Conservation (phyloP, 2,329 filamentous ascomycete genomes). For the Calcarisporium arbuscula region DNA sequence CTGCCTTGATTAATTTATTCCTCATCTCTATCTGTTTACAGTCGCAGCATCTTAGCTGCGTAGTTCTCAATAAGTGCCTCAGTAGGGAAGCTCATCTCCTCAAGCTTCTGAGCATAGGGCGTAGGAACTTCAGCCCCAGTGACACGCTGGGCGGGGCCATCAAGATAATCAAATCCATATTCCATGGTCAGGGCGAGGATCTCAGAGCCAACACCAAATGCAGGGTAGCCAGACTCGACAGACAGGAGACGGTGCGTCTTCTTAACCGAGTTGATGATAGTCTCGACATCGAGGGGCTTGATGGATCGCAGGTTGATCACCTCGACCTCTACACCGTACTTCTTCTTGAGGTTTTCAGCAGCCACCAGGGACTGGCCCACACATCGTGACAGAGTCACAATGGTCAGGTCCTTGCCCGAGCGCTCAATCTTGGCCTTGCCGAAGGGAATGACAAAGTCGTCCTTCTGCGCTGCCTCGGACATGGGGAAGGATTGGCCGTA, state of each 20-base stretch:
- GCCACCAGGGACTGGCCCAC: slow-evolving; percentile 87
- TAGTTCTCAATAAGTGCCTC: slow-evolving; percentile 83
- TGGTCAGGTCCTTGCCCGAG: slow-evolving; percentile 88
- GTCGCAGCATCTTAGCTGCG: slow-evolving; percentile 78
- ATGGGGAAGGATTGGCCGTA: slow-evolving; percentile 96
- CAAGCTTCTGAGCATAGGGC: slow-evolving; percentile 85
- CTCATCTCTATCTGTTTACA: slow-evolving; percentile 43
- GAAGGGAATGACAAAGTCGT: slow-evolving; percentile 94
- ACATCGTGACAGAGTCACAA: slow-evolving; percentile 90
- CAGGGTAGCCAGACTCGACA: slow-evolving; percentile 94
- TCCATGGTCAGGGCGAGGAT: slow-evolving; percentile 94
- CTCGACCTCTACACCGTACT: slow-evolving; percentile 92
- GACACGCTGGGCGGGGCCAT: slow-evolving; percentile 86
- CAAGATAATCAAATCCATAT: slow-evolving; percentile 96
- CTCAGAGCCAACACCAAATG: slow-evolving; percentile 87
- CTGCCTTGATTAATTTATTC: background rate
- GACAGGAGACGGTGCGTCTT: slow-evolving; percentile 90
- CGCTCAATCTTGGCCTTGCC: slow-evolving; percentile 99
- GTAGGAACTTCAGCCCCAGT: slow-evolving; percentile 97
- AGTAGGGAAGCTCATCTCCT: slow-evolving; percentile 92
- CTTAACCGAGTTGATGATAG: slow-evolving; percentile 96
- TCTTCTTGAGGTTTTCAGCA: slow-evolving; percentile 87
- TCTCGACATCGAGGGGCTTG: slow-evolving; percentile 93
- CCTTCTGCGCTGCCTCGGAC: slow-evolving; percentile 92
- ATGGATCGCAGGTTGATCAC: slow-evolving; percentile 97